Evolutionary conservation across 2,329 filamentous ascomycete species (phyloP), one percentile per base, ranked within the genome.

Genomic region (Monosporascus sp.): DNA sequence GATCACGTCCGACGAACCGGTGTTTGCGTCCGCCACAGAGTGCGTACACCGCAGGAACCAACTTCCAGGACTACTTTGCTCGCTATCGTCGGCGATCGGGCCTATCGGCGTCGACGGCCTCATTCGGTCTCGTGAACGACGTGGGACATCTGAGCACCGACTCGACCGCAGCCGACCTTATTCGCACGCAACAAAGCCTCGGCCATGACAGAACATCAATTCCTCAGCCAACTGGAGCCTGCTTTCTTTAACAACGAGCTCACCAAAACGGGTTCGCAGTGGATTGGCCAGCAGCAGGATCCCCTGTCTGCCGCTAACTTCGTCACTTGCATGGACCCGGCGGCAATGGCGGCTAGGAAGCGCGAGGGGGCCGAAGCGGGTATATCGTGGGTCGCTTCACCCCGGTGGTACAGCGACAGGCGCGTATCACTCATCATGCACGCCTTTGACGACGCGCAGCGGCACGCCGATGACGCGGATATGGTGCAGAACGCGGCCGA

Each of bases 51-150:
- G 61, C 62, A 0, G 66, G 56, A 22, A 66, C 66, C 55, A 62
- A 53, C 31, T 70, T 65, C 59, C 59, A 63, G 35, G 66, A 67
- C 14, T 51, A 54, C 3, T 65, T 69, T 44, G 62, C 60, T 1
- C 58, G 64, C 7, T 60, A 63, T 24, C 63, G 65, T 5, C 60
- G 55, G 2, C 45, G 38, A 1, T 45, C 60, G 3, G 61, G 62
- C 7, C 54, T 67, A 9, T 59, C 60, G 1, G 65, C 64, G 1
- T 57, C 63, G 4, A 61, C 62, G 1, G 54, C 60, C 1, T 54
- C 60, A 0, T 60, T 63, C 18, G 58, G 66, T 8, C 44, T 65
- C 3, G 49, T 68, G 7, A 53, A 26, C 6, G 63, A 63, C 17
- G 51, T 65, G 2, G 54, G 54, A 14, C 44, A 49, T 44, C 31